Base-by-base conservation (phyloP, 345 rosid species). In the Passiflora organensis region DNA sequence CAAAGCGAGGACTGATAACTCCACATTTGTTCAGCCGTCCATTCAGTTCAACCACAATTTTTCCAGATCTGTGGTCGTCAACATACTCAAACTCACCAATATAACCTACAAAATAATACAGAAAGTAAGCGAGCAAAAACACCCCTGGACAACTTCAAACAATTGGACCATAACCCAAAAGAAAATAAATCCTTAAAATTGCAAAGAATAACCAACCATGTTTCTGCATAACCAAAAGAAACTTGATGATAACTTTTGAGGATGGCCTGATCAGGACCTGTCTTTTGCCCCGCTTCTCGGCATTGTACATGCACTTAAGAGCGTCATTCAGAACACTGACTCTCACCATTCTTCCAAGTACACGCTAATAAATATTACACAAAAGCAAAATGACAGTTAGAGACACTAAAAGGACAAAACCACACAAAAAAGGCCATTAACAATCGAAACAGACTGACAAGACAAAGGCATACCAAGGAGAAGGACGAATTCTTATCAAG, bases 261-360 rank as follows among this genome's bases (percentile, higher is more conserved):
- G 90, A 86, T 51, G 95, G 95, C 84, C 90, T 72, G 60, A 86
- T 83, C 90, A 86, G 79, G 51, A 83, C 95, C 71, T 86, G 95
- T 4, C 84, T 76, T 55, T 86, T 86, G 4, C 95, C 95, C 56
- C 80, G 77, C 76, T 86, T 86, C 80, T 86, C 95, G 0, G 95
- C 90, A 69, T 86, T 83, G 58, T 67, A 83, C 86, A 86, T 86
- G 73, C 87, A 74, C 85, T 86, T 83, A 28, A 86, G 82, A 38
- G 95, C 90, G 78, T 86, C 95, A 58, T 86, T 86, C 69, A 86
- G 70, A 24, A 86, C 95, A 24, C 95, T 86, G 41, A 83, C 73
- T 52, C 90, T 67, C 78, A 83, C 95, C 95, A 86, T 86, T 52
- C 58, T 62, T 52, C 55, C 15, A 38, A 49, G 39, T 24, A 25